phyloP scores from a whole-genome alignment of 768 basidiomycete species.

The Lentinula lateritia region DNA sequence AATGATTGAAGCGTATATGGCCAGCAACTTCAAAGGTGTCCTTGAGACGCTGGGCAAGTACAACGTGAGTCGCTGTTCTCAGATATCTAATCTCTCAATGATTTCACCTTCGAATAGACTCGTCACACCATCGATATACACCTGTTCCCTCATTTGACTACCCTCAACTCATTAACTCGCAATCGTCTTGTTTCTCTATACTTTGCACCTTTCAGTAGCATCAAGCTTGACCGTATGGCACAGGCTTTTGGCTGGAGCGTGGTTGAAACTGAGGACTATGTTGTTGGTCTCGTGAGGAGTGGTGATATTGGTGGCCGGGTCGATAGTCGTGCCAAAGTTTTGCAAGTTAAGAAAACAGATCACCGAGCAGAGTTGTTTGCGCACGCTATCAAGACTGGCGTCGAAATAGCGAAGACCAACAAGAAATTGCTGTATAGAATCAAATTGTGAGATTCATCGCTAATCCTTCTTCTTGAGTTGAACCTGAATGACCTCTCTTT shows the following conservation, averaged over 20 bases:
- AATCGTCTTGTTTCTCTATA: conserved; percentile 50
- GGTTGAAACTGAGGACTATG: conserved; percentile 42
- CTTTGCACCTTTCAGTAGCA: conserved; percentile 59
- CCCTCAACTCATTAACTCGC: conserved; percentile 64
- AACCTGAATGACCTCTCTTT: background rate
- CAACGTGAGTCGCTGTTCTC: conserved; percentile 43
- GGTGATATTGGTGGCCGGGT: conserved; percentile 79
- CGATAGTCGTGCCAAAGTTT: conserved; percentile 87
- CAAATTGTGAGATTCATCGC: conserved; percentile 57
- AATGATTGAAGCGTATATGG: conserved; percentile 79
- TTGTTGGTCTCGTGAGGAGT: conserved; percentile 72
- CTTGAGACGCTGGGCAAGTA: conserved; percentile 68
- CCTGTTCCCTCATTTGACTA: conserved; percentile 59
- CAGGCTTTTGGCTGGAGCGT: conserved; percentile 49
- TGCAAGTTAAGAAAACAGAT: conserved; percentile 76
- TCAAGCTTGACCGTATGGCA: conserved; percentile 43
- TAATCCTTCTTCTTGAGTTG: background rate
- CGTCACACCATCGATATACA: conserved; percentile 77
- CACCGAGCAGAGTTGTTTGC: conserved; percentile 73
- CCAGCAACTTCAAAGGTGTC: conserved; percentile 80
- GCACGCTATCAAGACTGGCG: conserved; percentile 67
- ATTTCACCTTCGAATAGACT: conserved; percentile 39
- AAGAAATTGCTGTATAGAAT: conserved; percentile 78
- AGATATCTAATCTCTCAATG: background rate
- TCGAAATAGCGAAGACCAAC: conserved; percentile 67